Evolutionary conservation across 192 early-diverging fungal species (phyloP), one percentile per base, ranked within the genome.

Genomic region (Coemansia sp.): DNA sequence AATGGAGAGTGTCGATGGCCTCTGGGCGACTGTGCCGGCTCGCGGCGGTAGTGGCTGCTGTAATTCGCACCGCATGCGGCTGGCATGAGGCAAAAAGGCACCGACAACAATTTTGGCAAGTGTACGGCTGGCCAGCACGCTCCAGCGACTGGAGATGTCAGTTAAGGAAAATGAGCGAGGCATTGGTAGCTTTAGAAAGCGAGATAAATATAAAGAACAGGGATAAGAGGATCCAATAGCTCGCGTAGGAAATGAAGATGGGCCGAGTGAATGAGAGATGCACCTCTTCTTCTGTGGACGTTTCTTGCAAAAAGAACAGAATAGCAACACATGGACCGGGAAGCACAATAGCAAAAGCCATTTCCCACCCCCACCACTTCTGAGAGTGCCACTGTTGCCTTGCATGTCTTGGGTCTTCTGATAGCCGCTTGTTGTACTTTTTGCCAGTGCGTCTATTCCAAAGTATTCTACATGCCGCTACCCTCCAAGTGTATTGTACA

Each of bases 51-150:
- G 11, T 22, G 12, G 1, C 1, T 51, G 49, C 25, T 10, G 25
- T 5, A 9, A 9, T 29, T 22, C 27, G 14, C 10, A 14, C 22
- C 29, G 51, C 6, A 27, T 14, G 15, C 51, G 51, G 12, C 66
- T 61, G 15, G 46, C 60, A 31, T 68, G 15, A 3, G 65, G 72
- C 42, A 74, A 27, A 42, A 74, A 64, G 8, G 51, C 25, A 10
- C 4, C 40, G 31, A 74, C 45, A 1, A 68, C 51, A n/a, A 43
- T 66, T 12, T 59, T 58, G 14, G 57, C 59, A 25, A 43, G 61
- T 6, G 41, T 14, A 8, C 46, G 41, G 47, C 56, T 24, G 45
- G 62, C 24, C 20, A 17, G 24, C 25, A 40, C 29, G 6, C 51
- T 32, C 51, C 51, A 54, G 15, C 51, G 14, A 27, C 29, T 40